A percentile compares a stretch with the other conserved stretches of the same genome.
Evolutionary conservation across 192 early-diverging fungal species (phyloP).

Genomic region (Coemansia sp.): DNA sequence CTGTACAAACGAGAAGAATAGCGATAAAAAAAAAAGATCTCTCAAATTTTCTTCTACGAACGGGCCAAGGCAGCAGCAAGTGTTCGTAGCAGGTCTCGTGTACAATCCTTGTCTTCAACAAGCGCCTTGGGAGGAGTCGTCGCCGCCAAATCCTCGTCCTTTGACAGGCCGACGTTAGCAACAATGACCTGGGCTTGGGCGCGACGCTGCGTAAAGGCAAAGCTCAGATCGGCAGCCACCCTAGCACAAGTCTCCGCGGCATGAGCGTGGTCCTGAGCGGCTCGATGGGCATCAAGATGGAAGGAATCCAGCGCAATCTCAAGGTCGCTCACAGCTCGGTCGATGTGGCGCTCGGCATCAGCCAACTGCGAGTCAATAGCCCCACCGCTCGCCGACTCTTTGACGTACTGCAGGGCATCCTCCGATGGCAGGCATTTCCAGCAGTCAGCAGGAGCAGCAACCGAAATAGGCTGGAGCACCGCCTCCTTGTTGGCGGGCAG

Average conservation of each 20-base stretch:
- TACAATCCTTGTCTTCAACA: slow-evolving; percentile 15
- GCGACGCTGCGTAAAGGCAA: slow-evolving; percentile 40
- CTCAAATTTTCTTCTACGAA: background rate
- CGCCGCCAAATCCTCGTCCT: background rate
- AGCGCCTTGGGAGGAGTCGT: no score
- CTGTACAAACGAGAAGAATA: background rate
- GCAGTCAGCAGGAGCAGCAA: background rate
- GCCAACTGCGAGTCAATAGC: slow-evolving; percentile 18
- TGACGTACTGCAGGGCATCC: slow-evolving; percentile 17
- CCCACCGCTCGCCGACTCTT: background rate
- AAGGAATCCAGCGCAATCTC: slow-evolving; percentile 50
- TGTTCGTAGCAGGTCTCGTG: slow-evolving; percentile 36
- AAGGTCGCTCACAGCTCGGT: slow-evolving; percentile 28
- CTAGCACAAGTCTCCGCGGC: slow-evolving; percentile 3
- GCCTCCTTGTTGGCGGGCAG: slow-evolving; percentile 6
- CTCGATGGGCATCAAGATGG: slow-evolving; percentile 43
- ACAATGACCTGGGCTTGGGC: slow-evolving; percentile 24
- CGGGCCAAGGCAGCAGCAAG: slow-evolving; percentile 25
- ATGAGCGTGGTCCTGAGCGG: slow-evolving; percentile 15
- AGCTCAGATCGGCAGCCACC: slow-evolving; percentile 16
- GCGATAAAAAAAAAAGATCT: background rate
- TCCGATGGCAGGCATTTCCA: background rate
- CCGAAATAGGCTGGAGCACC: slow-evolving; percentile 25
- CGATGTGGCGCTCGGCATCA: slow-evolving; percentile 30
- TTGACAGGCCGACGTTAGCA: background rate